Base-by-base conservation (phyloP, 257 asterid genomes). In the Penstemon barbatus region DNA sequence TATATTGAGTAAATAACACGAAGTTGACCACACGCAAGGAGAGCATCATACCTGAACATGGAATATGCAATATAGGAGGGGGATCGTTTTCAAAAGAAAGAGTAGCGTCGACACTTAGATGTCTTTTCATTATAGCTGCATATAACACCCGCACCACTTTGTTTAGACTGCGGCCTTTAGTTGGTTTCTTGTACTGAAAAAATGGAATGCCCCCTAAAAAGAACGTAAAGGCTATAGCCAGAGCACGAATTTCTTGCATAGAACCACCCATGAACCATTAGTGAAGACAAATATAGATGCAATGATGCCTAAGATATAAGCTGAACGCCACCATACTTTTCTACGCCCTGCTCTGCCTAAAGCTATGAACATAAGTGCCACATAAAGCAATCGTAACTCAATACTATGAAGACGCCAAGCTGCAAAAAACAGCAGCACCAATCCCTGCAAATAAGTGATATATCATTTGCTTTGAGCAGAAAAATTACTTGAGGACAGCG, bases 321-420 rank as follows among this genome's bases (percentile, higher is more conserved):
- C 69, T 1, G 58, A 49, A 33, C 69, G 69, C 69, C 69, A 64
- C 58, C 69, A 64, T 48, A 49, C 4, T 37, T 64, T 64, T 64
- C 69, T 64, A 48, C 19, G 54, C n/a, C 58, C 36, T 3, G 58
- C 57, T 48, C 69, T 57, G 4, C 69, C 69, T 3, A 33, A 64
- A 48, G 58, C 69, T 64, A 64, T 40, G 4, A 64, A 45, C 0
- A 64, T 9, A 4, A 64, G 3, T 11, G 37, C 18, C n/a, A 51
- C 5, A 5, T 64, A 48, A 6, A 64, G 5, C 4, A 64, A 36
- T 5, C 4, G 57, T 11, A 1, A 10, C 69, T 63, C 69, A 19
- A 46, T 63, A 33, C 45, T 9, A 45, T 12, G 9, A 1, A 63
- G 45, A 5, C 33, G 11, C 57, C 57, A 10, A 7, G 57, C 57